A percentile compares a stretch with the other conserved stretches of the same genome.
Evolutionary conservation across 352 stramenopile genomes (phyloP).

Genomic region (Thalassiosira pacifica): DNA sequence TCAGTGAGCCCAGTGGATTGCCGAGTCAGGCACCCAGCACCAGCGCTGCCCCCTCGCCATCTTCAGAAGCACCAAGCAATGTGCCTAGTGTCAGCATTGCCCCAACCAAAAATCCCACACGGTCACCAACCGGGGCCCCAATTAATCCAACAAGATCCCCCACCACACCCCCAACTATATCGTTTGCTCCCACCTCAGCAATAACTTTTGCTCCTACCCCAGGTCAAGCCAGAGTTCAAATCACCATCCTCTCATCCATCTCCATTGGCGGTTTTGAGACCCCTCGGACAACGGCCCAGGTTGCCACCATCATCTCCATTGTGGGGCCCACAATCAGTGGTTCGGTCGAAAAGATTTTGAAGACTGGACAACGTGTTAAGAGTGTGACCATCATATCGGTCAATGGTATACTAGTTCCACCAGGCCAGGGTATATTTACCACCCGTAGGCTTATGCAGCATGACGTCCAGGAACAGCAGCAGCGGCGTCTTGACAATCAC

Average conservation of each 20-base stretch:
- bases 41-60: conserved; percentile 9
- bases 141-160: conserved; percentile 71
- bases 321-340: conserved; percentile 12
- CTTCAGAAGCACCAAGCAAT: neutral
- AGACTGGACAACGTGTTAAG: conserved; percentile 30
- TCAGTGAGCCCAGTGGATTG: neutral
- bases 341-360: conserved; percentile 20
- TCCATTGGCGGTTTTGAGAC: conserved; percentile 37
- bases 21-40: neutral
- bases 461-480: too few relatives aligned
- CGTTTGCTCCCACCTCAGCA: neutral
- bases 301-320: conserved; percentile 30
- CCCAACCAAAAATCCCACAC: conserved; percentile 2
- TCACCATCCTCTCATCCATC: conserved; percentile 36
- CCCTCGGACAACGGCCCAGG: conserved; percentile 7
- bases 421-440: too few relatives aligned
- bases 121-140: neutral
- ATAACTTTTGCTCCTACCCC: conserved; percentile 19
- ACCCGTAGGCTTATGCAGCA: too few relatives aligned
- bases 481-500: conserved; percentile 6
- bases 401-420: conserved; percentile 39
- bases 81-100: neutral
- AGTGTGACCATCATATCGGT: conserved; percentile 50
- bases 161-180: conserved; percentile 22
- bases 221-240: conserved; percentile 29